Conservation (phyloP, 148 eudicot species). For the Gaultheria prostrata region DNA sequence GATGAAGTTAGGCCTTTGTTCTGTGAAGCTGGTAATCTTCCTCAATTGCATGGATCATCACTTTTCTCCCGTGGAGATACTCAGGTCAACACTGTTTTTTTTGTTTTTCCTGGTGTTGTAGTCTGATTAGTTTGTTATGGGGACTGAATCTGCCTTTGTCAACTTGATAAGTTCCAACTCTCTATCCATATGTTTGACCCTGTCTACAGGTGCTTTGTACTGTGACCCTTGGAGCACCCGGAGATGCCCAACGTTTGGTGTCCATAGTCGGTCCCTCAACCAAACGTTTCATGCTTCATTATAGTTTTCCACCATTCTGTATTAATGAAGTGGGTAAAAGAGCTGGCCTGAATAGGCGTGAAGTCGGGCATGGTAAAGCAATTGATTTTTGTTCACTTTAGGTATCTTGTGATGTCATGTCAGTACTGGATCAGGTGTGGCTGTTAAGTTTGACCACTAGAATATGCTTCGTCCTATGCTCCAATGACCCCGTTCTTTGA, state of each 20-base stretch:
- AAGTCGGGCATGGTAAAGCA: conserved; percentile 95
- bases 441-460: neutral
- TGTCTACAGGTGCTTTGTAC: conserved; percentile 77
- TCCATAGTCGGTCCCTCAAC: conserved; percentile 78
- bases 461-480: neutral
- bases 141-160: neutral
- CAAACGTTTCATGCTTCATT: conserved; percentile 97
- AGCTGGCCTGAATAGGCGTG: conserved; percentile 82
- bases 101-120: neutral
- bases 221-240: conserved; percentile 96
- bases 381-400: neutral
- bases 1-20: conserved; percentile 91
- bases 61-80: conserved; percentile 92
- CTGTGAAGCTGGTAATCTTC: conserved; percentile 85
- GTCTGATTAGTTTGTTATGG: neutral
- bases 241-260: conserved; percentile 81
- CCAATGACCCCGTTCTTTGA: neutral
- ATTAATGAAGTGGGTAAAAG: conserved; percentile 96
- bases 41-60: conserved; percentile 85
- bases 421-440: neutral
- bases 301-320: conserved; percentile 91
- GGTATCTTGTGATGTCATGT: conserved; percentile 4
- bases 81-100: conserved; percentile 47
- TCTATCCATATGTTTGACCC: neutral
- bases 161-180: neutral